Evolutionary conservation across 1,284 basidiomycete species (phyloP).

Genomic region (Moesziomyces antarcticus): DNA sequence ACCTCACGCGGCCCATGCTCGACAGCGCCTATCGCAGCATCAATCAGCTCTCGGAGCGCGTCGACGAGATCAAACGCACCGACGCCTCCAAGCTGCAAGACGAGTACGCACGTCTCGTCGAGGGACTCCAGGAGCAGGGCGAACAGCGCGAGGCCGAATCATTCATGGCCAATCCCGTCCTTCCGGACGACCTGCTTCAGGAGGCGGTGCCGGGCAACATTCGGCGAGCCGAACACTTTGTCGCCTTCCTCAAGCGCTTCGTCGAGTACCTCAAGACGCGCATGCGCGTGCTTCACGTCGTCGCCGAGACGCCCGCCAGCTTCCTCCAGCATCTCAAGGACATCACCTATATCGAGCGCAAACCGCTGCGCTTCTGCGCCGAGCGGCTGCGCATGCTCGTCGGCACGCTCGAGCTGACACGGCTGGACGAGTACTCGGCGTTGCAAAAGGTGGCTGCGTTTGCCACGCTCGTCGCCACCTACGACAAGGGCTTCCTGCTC

Average conservation of each 20-base stretch:
- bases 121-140: constrained; percentile 80
- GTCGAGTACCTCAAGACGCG: constrained; percentile 99
- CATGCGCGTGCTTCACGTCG: constrained; percentile 98
- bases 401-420: constrained; percentile 87
- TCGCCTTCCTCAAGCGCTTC: constrained; percentile 96
- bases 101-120: constrained; percentile 95
- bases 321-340: constrained; percentile 99
- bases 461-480: constrained; percentile 96
- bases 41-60: constrained; percentile 85
- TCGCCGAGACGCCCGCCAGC: constrained; percentile 98
- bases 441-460: constrained; percentile 96
- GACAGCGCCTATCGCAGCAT: constrained; percentile 94
- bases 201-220: constrained; percentile 99
- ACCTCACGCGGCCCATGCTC: constrained; percentile 97
- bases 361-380: constrained; percentile 95
- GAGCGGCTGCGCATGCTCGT: constrained; percentile 94
- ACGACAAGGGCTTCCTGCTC: constrained; percentile 97
- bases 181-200: constrained; percentile 92
- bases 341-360: constrained; percentile 96
- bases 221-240: constrained; percentile 97
- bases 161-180: constrained; percentile 86
- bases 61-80: constrained; percentile 95
- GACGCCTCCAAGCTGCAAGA: constrained; percentile 95
- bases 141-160: constrained; percentile 78
- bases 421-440: constrained; percentile 89